These are phyloP conservation scores for Xylariaceae sp. DNA, from an alignment of 2,329 filamentous ascomycete genomes.

Conservation along the genomic window DNA sequence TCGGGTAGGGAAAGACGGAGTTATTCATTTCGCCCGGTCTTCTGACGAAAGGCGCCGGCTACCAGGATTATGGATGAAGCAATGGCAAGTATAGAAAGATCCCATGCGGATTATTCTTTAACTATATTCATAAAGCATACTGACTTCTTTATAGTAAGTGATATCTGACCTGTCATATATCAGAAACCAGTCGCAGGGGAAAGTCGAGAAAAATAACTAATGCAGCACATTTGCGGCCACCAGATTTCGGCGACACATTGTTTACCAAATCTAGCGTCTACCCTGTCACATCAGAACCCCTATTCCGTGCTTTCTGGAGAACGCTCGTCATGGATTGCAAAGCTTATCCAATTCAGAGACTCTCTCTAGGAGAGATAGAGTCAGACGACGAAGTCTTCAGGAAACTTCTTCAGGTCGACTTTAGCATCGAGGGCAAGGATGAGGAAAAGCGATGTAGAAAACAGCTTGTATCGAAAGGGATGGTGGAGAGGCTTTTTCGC, in stretches of 20 bases:
- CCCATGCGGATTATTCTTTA: too few relatives aligned
- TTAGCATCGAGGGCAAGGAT: neutral
- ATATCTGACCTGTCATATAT: too few relatives aligned
- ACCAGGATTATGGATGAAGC: neutral
- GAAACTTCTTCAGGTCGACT: neutral
- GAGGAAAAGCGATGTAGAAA: neutral
- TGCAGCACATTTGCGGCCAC: too few relatives aligned
- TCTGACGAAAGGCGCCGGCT: neutral
- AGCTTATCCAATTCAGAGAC: neutral
- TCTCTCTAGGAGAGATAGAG: neutral
- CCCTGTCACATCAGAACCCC: neutral
- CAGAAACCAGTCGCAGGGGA: too few relatives aligned
- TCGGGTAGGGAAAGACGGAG: too few relatives aligned
- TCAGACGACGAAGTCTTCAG: neutral
- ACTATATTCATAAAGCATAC: too few relatives aligned
- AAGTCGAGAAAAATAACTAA: too few relatives aligned
- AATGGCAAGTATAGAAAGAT: too few relatives aligned
- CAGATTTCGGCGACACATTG: neutral
- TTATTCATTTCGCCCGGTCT: neutral
- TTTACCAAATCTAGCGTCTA: neutral
- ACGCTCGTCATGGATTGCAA: slow-evolving; percentile 6
- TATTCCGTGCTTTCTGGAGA: slow-evolving; percentile 5
- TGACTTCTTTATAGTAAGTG: too few relatives aligned
- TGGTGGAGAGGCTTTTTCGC: neutral
- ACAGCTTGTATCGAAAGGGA: neutral